These are phyloP conservation scores for Talaromyces trachyspermus DNA, from an alignment of 495 filamentous ascomycete genomes.

Conservation along the genomic window DNA sequence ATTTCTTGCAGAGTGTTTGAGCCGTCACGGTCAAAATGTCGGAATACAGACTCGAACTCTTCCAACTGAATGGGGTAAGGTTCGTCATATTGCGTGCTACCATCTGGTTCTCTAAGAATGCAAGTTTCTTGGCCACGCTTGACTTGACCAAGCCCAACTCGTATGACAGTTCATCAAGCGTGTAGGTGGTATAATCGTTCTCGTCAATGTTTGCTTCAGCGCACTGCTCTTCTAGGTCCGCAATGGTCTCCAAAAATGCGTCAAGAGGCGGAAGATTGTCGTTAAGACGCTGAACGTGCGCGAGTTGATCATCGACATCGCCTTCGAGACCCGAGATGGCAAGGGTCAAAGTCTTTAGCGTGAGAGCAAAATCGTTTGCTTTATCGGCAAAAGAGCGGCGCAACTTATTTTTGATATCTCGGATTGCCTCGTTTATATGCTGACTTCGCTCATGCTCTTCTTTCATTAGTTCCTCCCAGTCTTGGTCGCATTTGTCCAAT, in stretches of 20 bases:
- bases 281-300: conserved; percentile 73
- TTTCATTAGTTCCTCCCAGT: conserved; percentile 72
- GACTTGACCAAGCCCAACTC: conserved; percentile 85
- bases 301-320: conserved; percentile 87
- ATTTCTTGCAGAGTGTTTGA: conserved; percentile 87
- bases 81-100: conserved; percentile 99
- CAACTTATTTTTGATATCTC: conserved; percentile 96
- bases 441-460: conserved; percentile 82
- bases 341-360: conserved; percentile 85
- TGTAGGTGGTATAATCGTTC: conserved; percentile 97
- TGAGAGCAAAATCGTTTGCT: conserved; percentile 93
- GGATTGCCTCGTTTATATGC: conserved; percentile 93
- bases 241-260: conserved; percentile 77
- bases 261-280: conserved; percentile 80
- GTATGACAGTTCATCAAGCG: conserved; percentile 91
- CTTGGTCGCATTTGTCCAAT: conserved; percentile 68
- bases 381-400: conserved; percentile 89
- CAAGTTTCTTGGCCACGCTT: conserved; percentile 87
- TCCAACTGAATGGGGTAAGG: conserved; percentile 96
- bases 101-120: conserved; percentile 94
- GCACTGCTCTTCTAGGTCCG: conserved; percentile 76
- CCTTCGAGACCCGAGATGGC: conserved; percentile 92
- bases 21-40: conserved; percentile 93
- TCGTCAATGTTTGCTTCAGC: conserved; percentile 97
- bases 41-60: conserved; percentile 95